Base-by-base conservation (phyloP, 768 basidiomycete genomes). In the Trametes cubensis region DNA sequence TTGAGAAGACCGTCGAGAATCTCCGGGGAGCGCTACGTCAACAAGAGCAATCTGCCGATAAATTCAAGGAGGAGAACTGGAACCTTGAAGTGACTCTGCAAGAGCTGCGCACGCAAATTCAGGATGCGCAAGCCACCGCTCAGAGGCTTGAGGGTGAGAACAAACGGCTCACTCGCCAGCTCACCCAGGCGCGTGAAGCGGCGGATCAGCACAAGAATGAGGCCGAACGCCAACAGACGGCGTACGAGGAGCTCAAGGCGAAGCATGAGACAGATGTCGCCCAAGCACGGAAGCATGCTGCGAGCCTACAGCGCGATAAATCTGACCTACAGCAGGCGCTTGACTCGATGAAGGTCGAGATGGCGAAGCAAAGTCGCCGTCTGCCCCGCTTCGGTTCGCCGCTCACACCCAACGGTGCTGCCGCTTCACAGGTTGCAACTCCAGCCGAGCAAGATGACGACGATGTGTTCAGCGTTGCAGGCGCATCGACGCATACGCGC, bases 61-160 rank as follows among this genome's bases (percentile, higher is more conserved):
- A 94, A 65, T 96, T 87, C 85, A 94, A 94, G 77, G 96, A 98
- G 77, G 94, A 95, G 76, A 98, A 97, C 73, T 98, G 97, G 97
- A 96, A 98, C 71, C 86, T 98, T 60, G 96, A 98, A 78, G 94
- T 98, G 51, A 84, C 85, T 17, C 79, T 94, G 28, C 96, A 98
- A 73, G 95, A 97, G 61, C 81, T 95, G 23, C 88, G 88, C 41
- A 77, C 83, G 1, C 86, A 91, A 66, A 79, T 90, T 48, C 71
- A 81, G 30, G 87, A 90, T 51, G 81, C 85, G 1, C 87, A 92
- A 64, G 75, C 86, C 18, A 79, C 86, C 8, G 76, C 81, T 4
- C 82, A 85, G 65, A 87, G 92, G 47, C 78, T 92, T 21, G 93
- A 95, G 70, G 78, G 84, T 40, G 97, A 98, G 66, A 86, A 90